Percentiles rank a stretch among this genome's conserved stretches.
Evolutionary conservation across 2,329 filamentous ascomycete genomes (phyloP).

Genomic region (Talaromyces sp.): DNA sequence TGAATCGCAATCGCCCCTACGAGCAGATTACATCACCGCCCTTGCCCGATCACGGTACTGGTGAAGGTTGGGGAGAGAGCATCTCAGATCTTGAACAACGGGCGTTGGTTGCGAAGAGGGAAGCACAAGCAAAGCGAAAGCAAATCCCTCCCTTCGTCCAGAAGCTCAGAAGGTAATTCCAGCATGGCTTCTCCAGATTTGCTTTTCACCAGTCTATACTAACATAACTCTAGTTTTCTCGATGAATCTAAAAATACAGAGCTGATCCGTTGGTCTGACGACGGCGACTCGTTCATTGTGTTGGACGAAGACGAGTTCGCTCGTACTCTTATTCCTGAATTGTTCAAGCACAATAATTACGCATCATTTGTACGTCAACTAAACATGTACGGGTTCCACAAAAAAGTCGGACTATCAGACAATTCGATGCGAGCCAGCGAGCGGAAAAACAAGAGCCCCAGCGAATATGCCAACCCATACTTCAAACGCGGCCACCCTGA

Average conservation of each 20-base stretch:
- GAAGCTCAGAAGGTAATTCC: constrained; percentile 83
- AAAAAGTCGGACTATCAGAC: constrained; percentile 81
- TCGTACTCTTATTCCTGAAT: constrained; percentile 64
- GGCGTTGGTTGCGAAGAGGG: constrained; percentile 75
- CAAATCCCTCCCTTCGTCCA: constrained; percentile 97
- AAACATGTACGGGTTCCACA: constrained; percentile 61
- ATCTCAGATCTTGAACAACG: constrained; percentile 73
- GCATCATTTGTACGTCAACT: constrained; percentile 70
- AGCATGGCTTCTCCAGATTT: background rate
- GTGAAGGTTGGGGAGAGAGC: constrained; percentile 51
- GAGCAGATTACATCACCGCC: constrained; percentile 23
- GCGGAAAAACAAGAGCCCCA: constrained; percentile 94
- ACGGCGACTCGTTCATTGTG: constrained; percentile 93
- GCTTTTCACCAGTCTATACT: background rate
- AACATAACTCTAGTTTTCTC: constrained; percentile 63
- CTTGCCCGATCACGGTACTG: constrained; percentile 18
- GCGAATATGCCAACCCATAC: constrained; percentile 95
- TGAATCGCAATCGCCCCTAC: constrained; percentile 32
- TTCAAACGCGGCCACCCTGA: constrained; percentile 92
- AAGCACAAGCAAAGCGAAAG: constrained; percentile 84
- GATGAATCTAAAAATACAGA: constrained; percentile 91
- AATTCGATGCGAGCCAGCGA: constrained; percentile 98
- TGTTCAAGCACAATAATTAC: constrained; percentile 77
- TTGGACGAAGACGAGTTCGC: constrained; percentile 90
- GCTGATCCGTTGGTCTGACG: constrained; percentile 93